phyloP scores from a whole-genome alignment of 768 basidiomycete species.

The Suillus brevipes region DNA sequence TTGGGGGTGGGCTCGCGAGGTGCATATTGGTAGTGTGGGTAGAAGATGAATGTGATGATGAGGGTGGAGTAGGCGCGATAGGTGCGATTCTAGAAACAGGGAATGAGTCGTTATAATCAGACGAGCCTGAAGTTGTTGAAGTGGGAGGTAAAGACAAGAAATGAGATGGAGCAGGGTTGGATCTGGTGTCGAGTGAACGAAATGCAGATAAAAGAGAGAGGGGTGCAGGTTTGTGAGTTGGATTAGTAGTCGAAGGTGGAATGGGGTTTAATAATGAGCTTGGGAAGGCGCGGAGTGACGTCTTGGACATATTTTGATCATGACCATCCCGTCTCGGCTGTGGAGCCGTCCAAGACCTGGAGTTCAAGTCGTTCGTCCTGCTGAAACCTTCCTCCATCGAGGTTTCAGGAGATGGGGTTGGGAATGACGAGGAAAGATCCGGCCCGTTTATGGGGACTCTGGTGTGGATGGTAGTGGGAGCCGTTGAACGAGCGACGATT shows the following conservation, averaged over 20 bases:
- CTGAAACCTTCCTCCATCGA: neutral
- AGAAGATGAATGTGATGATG: neutral
- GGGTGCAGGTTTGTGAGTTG: neutral
- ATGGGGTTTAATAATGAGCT: neutral
- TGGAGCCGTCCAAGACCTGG: neutral
- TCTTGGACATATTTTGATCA: neutral
- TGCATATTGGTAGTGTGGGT: neutral
- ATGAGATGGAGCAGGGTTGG: neutral
- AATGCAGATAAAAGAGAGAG: neutral
- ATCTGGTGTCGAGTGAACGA: neutral
- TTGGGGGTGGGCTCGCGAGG: neutral
- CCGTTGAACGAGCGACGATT: neutral
- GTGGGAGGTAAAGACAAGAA: neutral
- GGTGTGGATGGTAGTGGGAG: too few species aligned
- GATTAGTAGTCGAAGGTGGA: too few species aligned
- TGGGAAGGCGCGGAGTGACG: neutral
- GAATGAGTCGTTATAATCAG: too few species aligned
- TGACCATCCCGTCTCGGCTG: neutral
- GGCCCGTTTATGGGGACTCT: neutral
- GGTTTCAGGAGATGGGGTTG: slow-evolving; percentile 2
- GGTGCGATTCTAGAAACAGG: neutral
- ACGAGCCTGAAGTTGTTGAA: neutral
- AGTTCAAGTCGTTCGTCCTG: neutral
- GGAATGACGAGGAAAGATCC: neutral
- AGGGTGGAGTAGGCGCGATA: neutral